Evolutionary conservation across 768 basidiomycete species (phyloP).

Genomic region (Calocera viscosa): DNA sequence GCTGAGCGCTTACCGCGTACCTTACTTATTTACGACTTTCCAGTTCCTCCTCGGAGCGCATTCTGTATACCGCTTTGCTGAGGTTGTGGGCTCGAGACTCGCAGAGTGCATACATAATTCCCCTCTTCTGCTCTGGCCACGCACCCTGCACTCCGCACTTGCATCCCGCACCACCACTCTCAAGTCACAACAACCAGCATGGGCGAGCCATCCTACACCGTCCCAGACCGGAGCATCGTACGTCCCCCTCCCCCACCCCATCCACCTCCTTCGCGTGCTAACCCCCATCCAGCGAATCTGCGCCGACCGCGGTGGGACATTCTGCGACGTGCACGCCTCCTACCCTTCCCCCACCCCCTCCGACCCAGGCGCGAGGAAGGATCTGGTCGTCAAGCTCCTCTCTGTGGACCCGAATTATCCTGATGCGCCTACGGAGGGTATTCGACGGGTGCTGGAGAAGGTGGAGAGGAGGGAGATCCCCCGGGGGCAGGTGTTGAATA

Average conservation of each 20-base stretch:
- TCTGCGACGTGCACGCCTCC: constrained; percentile 74
- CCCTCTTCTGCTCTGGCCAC: too few relatives aligned
- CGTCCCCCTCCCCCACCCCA: neutral
- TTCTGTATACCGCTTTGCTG: too few relatives aligned
- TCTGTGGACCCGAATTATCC: constrained; percentile 88
- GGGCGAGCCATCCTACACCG: neutral
- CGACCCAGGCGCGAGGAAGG: constrained; percentile 50
- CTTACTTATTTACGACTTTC: too few relatives aligned
- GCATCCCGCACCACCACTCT: neutral
- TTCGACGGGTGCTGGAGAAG: constrained; percentile 69
- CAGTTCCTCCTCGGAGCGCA: too few relatives aligned
- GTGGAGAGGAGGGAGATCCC: constrained; percentile 57
- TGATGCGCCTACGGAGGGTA: constrained; percentile 92
- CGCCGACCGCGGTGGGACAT: constrained; percentile 83
- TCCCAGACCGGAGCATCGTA: neutral
- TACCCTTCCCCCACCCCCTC: constrained; percentile 55
- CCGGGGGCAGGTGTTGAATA: constrained; percentile 53
- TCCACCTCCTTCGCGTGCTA: neutral
- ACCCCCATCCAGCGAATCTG: constrained; percentile 42
- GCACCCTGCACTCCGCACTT: neutral
- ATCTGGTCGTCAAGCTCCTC: constrained; percentile 75
- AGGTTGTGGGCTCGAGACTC: neutral
- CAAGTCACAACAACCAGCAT: neutral
- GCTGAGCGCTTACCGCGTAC: neutral
- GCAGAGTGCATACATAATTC: too few relatives aligned